These are phyloP conservation scores for Actinomortierella wolfii DNA, from an alignment of 371 early-diverging fungal species.

Conservation along the genomic window DNA sequence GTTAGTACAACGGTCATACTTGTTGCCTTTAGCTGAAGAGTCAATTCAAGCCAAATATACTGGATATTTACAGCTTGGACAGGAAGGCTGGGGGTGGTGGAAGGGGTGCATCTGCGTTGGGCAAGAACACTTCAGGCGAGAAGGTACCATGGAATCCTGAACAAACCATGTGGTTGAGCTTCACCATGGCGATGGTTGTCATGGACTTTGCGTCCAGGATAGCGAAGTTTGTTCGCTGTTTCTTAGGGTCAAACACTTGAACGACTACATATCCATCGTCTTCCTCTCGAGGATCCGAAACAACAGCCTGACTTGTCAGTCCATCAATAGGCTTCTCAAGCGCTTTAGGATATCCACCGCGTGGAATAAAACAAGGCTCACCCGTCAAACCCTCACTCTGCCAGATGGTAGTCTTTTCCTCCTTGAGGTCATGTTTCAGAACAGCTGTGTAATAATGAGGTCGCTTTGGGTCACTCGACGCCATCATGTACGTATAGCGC, in stretches of 20 bases:
- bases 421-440: slow-evolving; percentile 32
- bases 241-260: slow-evolving; percentile 35
- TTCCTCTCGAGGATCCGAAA: slow-evolving; percentile 8
- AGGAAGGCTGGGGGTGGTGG: too few relatives aligned
- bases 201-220: slow-evolving; percentile 36
- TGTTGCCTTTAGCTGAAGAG: too few relatives aligned
- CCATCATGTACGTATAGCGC: slow-evolving; percentile 42
- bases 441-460: slow-evolving; percentile 42
- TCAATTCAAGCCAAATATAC: too few relatives aligned
- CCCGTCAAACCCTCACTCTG: slow-evolving; percentile 44
- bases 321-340: too few relatives aligned
- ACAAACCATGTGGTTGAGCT: slow-evolving; percentile 37
- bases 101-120: too few relatives aligned
- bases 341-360: slow-evolving; percentile 18
- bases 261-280: slow-evolving; percentile 44
- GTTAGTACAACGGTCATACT: too few relatives aligned
- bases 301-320: slow-evolving; percentile 1
- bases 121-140: slow-evolving; percentile 36
- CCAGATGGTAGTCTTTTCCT: slow-evolving; percentile 35
- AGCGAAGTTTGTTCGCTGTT: slow-evolving; percentile 35
- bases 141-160: slow-evolving; percentile 44
- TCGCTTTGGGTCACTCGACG: slow-evolving; percentile 41
- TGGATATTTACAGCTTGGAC: too few relatives aligned
- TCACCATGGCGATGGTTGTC: slow-evolving; percentile 33
- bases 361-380: slow-evolving; percentile 42